Evolutionary conservation across 176 grass and related monocot genomes (phyloP).

Genomic region (Triticum monococcum): DNA sequence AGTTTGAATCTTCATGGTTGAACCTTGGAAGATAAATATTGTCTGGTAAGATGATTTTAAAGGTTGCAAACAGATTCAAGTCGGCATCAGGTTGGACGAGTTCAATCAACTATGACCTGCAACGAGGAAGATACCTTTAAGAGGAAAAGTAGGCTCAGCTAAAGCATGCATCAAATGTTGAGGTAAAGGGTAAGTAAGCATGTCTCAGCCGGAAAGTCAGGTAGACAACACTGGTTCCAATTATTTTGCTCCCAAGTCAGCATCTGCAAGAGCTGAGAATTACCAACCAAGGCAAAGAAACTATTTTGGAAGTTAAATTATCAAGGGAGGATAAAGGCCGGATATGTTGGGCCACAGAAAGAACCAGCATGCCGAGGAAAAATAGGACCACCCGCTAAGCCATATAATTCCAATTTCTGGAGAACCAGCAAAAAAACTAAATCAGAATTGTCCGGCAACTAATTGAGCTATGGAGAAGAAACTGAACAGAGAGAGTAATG

Average conservation of each 20-base stretch:
- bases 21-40: too few species aligned
- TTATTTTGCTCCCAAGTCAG: too few species aligned
- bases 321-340: background rate
- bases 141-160: too few species aligned
- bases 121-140: background rate
- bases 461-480: background rate
- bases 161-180: too few species aligned
- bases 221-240: background rate
- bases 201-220: too few species aligned
- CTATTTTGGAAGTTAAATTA: background rate
- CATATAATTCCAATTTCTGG: background rate
- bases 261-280: slow-evolving; percentile 3
- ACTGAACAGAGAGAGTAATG: background rate
- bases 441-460: background rate
- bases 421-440: background rate
- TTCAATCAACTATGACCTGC: background rate
- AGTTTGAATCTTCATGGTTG: too few species aligned
- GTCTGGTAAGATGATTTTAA: too few species aligned
- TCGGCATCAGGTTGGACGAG: background rate
- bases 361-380: background rate
- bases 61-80: background rate
- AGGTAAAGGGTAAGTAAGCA: too few species aligned
- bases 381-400: background rate
- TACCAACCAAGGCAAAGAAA: background rate
- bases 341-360: background rate